A percentile compares a stretch with the other conserved stretches of the same genome.
phyloP scores from a whole-genome alignment of 1,139 yeast species.

The Arxiozyma heterogenica region DNA sequence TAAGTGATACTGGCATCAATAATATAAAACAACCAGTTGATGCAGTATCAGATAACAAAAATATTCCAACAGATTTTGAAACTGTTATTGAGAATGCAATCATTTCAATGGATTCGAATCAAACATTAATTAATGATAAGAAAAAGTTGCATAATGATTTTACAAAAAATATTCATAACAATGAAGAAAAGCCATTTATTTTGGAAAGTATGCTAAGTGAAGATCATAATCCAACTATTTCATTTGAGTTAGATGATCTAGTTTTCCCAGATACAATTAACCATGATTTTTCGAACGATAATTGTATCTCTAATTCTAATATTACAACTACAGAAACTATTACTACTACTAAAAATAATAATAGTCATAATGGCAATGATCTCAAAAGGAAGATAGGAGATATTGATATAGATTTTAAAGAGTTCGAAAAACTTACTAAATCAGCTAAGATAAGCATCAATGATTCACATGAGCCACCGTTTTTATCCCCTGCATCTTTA shows the following conservation, averaged over 20 bases:
- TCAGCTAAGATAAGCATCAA: not conserved
- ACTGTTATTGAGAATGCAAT: slow-evolving; percentile 16
- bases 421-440: not conserved
- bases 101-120: slow-evolving; percentile 6
- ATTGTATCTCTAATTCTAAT: not conserved
- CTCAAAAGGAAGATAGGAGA: not conserved
- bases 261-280: slow-evolving; percentile 1
- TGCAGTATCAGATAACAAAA: not conserved
- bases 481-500: slow-evolving; percentile 18
- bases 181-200: slow-evolving; percentile 15
- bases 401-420: slow-evolving; percentile 1
- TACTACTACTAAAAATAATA: not conserved
- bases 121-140: slow-evolving; percentile 11
- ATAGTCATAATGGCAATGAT: not conserved
- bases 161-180: slow-evolving; percentile 1
- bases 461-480: slow-evolving; percentile 9
- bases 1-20: not conserved
- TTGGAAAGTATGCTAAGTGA: slow-evolving; percentile 22
- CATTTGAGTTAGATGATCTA: slow-evolving; percentile 3
- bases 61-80: slow-evolving; percentile 7
- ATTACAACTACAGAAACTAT: not conserved
- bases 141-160: slow-evolving; percentile 2
- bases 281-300: not conserved
- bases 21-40: not conserved
- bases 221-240: slow-evolving; percentile 5